Percentiles rank a stretch among this genome's conserved stretches.
phyloP scores from a whole-genome alignment of 192 early-diverging fungal genomes.

The Podochytrium sp. region DNA sequence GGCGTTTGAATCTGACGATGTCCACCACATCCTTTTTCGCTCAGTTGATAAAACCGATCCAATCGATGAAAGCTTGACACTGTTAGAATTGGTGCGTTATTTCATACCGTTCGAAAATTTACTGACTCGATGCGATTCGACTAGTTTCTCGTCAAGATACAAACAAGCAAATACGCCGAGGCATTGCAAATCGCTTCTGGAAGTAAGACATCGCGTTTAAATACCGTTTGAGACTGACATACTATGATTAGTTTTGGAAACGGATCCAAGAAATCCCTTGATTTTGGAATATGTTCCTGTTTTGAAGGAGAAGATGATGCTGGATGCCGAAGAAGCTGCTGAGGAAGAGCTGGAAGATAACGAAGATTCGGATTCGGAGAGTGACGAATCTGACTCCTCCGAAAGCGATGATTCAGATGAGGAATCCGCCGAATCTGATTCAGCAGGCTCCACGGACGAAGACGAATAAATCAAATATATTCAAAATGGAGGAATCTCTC shows the following conservation, averaged over 20 bases:
- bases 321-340: constrained; percentile 7
- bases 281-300: constrained; percentile 33
- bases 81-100: constrained; percentile 16
- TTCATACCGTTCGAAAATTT: not conserved
- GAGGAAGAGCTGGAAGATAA: not conserved
- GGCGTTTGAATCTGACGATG: too few species aligned
- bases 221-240: not conserved
- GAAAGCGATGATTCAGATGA: not conserved
- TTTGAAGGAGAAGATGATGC: constrained; percentile 27
- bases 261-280: constrained; percentile 26
- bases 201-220: not conserved
- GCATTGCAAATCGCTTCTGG: constrained; percentile 21
- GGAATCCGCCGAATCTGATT: not conserved
- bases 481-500: constrained; percentile 3
- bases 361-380: not conserved
- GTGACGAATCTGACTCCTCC: not conserved
- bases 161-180: constrained; percentile 11
- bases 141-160: constrained; percentile 24
- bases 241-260: constrained; percentile 7
- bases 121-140: not conserved
- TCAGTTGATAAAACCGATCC: constrained; percentile 16
- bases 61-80: constrained; percentile 24
- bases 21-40: not conserved
- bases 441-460: not conserved
- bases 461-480: not conserved